A percentile compares a stretch with the other conserved stretches of the same genome.
Conservation (phyloP, 2,329 filamentous ascomycete genomes). For the Gliomastix tumulicola region DNA sequence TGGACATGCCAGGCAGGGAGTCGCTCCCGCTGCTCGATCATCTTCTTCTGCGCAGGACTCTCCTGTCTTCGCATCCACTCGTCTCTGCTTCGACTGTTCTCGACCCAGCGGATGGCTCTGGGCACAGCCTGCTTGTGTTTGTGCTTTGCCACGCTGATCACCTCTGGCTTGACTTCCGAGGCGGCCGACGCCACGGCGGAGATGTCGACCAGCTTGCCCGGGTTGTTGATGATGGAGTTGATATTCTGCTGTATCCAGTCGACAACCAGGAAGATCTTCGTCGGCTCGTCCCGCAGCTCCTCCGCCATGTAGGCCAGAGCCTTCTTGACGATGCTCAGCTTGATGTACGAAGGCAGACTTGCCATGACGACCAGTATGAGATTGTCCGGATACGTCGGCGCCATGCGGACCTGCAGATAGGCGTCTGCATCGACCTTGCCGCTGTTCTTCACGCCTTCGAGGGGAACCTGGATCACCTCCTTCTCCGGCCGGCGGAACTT, state of each 20-base stretch:
- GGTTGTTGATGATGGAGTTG: slow-evolving; percentile 73
- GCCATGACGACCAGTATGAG: slow-evolving; percentile 64
- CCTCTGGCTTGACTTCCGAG: slow-evolving; percentile 38
- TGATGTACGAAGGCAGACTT: slow-evolving; percentile 83
- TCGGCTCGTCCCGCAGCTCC: slow-evolving; percentile 73
- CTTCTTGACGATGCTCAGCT: slow-evolving; percentile 77
- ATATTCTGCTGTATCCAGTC: slow-evolving; percentile 90
- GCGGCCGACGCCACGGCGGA: slow-evolving; percentile 67
- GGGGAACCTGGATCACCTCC: slow-evolving; percentile 62
- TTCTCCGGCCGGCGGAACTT: slow-evolving; percentile 55
- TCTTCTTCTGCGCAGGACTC: slow-evolving; percentile 60
- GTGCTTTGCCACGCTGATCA: slow-evolving; percentile 15
- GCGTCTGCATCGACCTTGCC: slow-evolving; percentile 41
- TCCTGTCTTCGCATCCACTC: slow-evolving; percentile 66
- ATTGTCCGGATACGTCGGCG: slow-evolving; percentile 65
- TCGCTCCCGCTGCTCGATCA: slow-evolving; percentile 64
- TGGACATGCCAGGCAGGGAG: slow-evolving; percentile 85
- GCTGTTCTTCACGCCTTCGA: slow-evolving; percentile 48
- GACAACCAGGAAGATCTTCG: slow-evolving; percentile 79
- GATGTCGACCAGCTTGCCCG: slow-evolving; percentile 78
- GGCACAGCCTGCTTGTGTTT: slow-evolving; percentile 34
- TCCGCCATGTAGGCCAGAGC: slow-evolving; percentile 64
- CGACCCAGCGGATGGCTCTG: slow-evolving; percentile 56
- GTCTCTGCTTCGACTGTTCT: slow-evolving; percentile 52
- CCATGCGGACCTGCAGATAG: slow-evolving; percentile 60